A percentile compares a stretch with the other conserved stretches of the same genome.
These are phyloP conservation scores for Cutaneotrichosporon dermatis DNA, from an alignment of 1,284 basidiomycete species.

Conservation along the genomic window DNA sequence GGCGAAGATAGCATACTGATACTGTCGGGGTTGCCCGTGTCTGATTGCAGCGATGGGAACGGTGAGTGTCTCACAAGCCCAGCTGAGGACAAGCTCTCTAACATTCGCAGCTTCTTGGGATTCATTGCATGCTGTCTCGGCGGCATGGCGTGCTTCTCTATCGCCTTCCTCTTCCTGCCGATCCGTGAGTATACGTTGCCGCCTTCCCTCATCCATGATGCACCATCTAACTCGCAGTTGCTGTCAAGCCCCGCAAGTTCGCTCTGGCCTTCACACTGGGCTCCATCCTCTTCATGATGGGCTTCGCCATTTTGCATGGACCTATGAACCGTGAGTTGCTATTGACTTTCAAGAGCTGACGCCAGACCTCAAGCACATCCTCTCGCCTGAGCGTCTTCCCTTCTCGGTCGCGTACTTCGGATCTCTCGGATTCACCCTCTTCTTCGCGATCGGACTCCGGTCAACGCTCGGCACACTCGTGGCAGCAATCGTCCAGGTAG, in stretches of 20 bases:
- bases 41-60: constrained; percentile 40
- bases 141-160: constrained; percentile 89
- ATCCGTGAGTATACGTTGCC: constrained; percentile 48
- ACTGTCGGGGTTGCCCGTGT: background rate
- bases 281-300: constrained; percentile 33
- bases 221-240: constrained; percentile 49
- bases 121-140: constrained; percentile 87
- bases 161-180: constrained; percentile 87
- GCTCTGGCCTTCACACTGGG: constrained; percentile 72
- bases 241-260: constrained; percentile 79
- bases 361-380: constrained; percentile 75
- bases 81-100: background rate
- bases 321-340: constrained; percentile 44
- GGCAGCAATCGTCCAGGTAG: constrained; percentile 69
- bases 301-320: constrained; percentile 56
- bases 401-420: constrained; percentile 80
- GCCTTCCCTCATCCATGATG: background rate
- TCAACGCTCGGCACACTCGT: constrained; percentile 80
- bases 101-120: constrained; percentile 66
- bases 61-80: constrained; percentile 19
- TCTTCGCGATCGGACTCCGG: constrained; percentile 74
- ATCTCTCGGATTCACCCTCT: constrained; percentile 76
- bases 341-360: background rate
- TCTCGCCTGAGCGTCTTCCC: constrained; percentile 77
- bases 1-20: background rate